Conservation (phyloP, 2,329 filamentous ascomycete genomes). For the Penicillium hesseltinei region DNA sequence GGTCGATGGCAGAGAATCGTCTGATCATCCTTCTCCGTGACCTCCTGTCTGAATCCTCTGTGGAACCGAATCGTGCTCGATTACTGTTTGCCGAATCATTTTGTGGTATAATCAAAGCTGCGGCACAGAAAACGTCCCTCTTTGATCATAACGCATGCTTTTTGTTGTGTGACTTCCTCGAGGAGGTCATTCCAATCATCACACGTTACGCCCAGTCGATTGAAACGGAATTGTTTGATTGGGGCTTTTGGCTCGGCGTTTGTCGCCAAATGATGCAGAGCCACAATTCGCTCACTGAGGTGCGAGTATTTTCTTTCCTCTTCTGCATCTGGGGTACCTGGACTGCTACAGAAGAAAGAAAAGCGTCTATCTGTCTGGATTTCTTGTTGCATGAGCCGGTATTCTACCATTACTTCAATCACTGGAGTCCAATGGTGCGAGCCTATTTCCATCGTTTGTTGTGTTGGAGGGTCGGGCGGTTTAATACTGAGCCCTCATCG, state of each 20-base stretch:
- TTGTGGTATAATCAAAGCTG: slow-evolving; percentile 68
- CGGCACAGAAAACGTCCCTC: slow-evolving; percentile 71
- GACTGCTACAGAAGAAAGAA: slow-evolving; percentile 63
- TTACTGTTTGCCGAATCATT: slow-evolving; percentile 76
- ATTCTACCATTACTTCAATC: slow-evolving; percentile 81
- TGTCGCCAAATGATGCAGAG: slow-evolving; percentile 76
- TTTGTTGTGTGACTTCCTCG: slow-evolving; percentile 85
- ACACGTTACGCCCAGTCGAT: slow-evolving; percentile 57
- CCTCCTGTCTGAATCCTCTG: slow-evolving; percentile 64
- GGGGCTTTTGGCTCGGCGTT: slow-evolving; percentile 81
- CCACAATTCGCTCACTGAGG: slow-evolving; percentile 85
- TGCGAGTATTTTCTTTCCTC: slow-evolving; percentile 77
- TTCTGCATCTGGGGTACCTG: slow-evolving; percentile 77
- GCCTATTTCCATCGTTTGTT: slow-evolving; percentile 88
- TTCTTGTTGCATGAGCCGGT: slow-evolving; percentile 73
- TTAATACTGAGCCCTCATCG: slow-evolving; percentile 64
- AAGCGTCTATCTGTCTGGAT: slow-evolving; percentile 66
- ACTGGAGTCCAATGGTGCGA: slow-evolving; percentile 94
- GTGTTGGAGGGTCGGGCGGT: slow-evolving; percentile 84
- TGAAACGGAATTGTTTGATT: slow-evolving; percentile 48
- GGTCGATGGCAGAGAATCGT: slow-evolving; percentile 85
- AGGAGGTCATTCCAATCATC: slow-evolving; percentile 71
- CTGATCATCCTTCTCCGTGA: slow-evolving; percentile 79
- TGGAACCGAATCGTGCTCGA: slow-evolving; percentile 55
- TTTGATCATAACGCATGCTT: slow-evolving; percentile 84